Evolutionary conservation across 169 alveolate species (phyloP).

Genomic region (Perkinsus chesapeaki): DNA sequence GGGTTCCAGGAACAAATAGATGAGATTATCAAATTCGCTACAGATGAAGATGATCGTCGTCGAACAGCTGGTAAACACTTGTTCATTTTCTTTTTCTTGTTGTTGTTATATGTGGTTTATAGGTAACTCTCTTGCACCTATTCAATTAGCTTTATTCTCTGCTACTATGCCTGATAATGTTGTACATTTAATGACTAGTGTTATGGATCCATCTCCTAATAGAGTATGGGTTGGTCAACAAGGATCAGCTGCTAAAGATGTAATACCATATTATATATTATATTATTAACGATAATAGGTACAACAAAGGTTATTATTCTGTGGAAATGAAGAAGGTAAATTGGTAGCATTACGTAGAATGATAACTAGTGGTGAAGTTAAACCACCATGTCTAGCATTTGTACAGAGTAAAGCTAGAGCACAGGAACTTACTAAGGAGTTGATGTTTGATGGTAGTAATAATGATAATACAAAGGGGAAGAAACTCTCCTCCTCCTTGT

Average conservation of each 20-base stretch:
- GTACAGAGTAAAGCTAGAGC: conserved; percentile 30
- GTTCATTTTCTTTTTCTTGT: background rate
- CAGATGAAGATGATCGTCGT: conserved; percentile 12
- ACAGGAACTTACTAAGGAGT: conserved; percentile 20
- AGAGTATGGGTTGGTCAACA: background rate
- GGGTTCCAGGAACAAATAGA: conserved; percentile 53
- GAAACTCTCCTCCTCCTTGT: background rate
- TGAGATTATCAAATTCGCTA: conserved; percentile 32
- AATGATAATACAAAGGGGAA: background rate
- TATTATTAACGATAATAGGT: background rate
- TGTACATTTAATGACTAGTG: conserved; percentile 14
- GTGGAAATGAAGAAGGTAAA: conserved; percentile 19
- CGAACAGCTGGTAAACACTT: background rate
- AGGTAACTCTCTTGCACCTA: background rate
- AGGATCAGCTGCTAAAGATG: background rate
- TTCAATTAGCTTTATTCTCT: conserved; percentile 49
- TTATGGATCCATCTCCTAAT: background rate
- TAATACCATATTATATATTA: background rate
- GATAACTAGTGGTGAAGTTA: conserved; percentile 22
- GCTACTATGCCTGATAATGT: conserved; percentile 71
- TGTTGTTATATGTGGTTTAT: background rate
- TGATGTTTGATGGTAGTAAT: conserved; percentile 19
- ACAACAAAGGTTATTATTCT: background rate
- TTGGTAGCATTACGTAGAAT: conserved; percentile 24
- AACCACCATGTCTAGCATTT: conserved; percentile 26